Conservation (phyloP, 2,329 filamentous ascomycete species). For the Sclerotinia subarctica region DNA sequence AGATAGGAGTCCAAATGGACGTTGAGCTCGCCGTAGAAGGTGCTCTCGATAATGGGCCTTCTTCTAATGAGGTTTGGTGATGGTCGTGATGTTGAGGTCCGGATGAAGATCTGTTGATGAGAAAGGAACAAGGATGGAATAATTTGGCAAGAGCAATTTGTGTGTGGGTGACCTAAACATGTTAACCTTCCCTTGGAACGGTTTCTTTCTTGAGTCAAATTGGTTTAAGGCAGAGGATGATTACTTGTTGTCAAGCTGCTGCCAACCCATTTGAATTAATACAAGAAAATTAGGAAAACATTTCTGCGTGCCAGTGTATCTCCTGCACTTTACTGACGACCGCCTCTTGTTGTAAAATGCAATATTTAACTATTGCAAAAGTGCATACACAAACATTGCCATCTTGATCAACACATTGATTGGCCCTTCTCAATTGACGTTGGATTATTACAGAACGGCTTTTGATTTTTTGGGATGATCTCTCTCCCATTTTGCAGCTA, state of each 20-base stretch:
- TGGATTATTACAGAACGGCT: not conserved
- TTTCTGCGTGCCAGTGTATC: not conserved
- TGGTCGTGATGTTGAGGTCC: not conserved
- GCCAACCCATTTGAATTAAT: not conserved
- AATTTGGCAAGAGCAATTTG: not conserved
- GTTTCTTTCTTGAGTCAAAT: not conserved
- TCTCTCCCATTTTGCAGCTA: conserved; percentile 6
- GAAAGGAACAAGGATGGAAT: not conserved
- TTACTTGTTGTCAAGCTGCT: not conserved
- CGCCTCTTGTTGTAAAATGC: not conserved
- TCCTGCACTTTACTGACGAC: not conserved
- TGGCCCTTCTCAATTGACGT: not conserved
- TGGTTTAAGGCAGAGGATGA: not conserved
- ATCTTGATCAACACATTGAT: not conserved
- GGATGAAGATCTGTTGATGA: not conserved
- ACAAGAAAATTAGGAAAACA: not conserved
- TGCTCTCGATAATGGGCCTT: not conserved
- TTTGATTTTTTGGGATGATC: not conserved
- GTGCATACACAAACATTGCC: not conserved
- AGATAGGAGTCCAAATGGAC: not conserved
- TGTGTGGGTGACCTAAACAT: too few species aligned
- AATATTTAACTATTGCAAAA: not conserved
- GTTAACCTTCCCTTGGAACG: too few species aligned
- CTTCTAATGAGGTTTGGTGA: not conserved
- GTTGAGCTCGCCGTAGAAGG: not conserved